Evolutionary conservation across 106 monocot species (phyloP).

Genomic region (Platanthera guangdongensis): DNA sequence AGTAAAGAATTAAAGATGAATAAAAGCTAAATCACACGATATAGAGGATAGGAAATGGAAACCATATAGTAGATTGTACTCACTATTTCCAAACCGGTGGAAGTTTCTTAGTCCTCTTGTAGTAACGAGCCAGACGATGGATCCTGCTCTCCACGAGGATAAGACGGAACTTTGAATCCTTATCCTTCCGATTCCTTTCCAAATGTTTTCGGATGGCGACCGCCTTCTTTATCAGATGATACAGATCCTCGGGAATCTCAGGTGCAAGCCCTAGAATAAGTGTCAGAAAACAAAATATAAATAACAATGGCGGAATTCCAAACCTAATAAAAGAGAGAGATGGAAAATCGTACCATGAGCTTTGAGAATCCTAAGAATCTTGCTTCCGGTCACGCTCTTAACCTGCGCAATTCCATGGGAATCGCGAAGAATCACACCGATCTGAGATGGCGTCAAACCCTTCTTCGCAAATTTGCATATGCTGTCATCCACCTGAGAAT

Average conservation of each 20-base stretch:
- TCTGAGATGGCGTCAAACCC: conserved; percentile 72
- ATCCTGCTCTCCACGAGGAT: conserved; percentile 63
- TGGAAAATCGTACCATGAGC: conserved; percentile 40
- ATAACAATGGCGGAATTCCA: not conserved
- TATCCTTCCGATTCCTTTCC: conserved; percentile 60
- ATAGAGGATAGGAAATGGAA: not conserved
- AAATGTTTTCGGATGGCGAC: conserved; percentile 55
- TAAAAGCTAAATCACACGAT: not conserved
- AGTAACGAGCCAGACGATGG: conserved; percentile 56
- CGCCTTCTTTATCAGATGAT: conserved; percentile 57
- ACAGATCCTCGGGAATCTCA: conserved; percentile 56
- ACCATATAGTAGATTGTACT: conserved; percentile 6
- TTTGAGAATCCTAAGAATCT: conserved; percentile 76
- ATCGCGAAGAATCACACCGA: conserved; percentile 79
- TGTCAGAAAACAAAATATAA: not conserved
- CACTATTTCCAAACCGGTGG: conserved; percentile 63
- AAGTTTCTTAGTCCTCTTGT: conserved; percentile 69
- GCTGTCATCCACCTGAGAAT: conserved; percentile 50
- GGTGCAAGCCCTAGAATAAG: conserved; percentile 36
- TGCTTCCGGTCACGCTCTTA: conserved; percentile 71
- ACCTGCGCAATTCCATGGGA: conserved; percentile 79
- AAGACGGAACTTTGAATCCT: conserved; percentile 48
- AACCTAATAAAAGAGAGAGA: not conserved
- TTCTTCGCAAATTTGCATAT: conserved; percentile 83
- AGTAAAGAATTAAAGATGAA: not conserved